Evolutionary conservation across 2,329 filamentous ascomycete species (phyloP), one percentile per base, ranked within the genome.

Genomic region (Ascochyta lentis): DNA sequence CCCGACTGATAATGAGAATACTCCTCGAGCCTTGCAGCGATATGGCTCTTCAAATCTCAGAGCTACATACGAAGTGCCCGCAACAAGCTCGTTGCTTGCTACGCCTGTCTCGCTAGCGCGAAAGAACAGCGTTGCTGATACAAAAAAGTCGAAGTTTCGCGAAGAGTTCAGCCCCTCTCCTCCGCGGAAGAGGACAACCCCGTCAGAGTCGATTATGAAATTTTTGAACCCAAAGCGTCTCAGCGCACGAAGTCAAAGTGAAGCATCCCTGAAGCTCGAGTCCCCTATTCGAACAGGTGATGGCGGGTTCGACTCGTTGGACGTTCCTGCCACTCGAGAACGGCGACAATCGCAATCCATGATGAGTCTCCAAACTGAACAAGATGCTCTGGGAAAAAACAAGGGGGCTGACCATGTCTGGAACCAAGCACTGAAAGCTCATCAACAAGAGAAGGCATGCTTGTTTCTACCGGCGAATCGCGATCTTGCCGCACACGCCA

Each of bases 131-230:
- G 65, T 72, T 13, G 67, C 68, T 5, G 62, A 63, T 24, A 72
- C 70, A 0, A 72, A 73, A 33, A 68, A 61, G 26, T 74, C 72
- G 1, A 74, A 71, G 29, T 76, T 76, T 27, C 65, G 66, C 7
- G 73, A 76, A 58, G 72, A 75, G 26, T 73, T 76, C 56, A 72
- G 69, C 35, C 69, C 67, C 2, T 64, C 71, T 6, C 70, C 70
- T 15, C 61, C 67, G 4, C 61, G 58, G 33, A 74, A 69, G 50
- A 72, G 57, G 33, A 49, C 61, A 12, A 60, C 60, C 1, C 56
- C 66, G 7, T 66, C 70, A 7, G 56, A 59, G 10, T 71, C 72
- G 0, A 63, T 74, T 22, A 66, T 71, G 51, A 71, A 64, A 26
- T 66, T 74, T n/a, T 34, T 75, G 6, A 68, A 66, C 19, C 60